Evolutionary conservation across 2,329 filamentous ascomycete species (phyloP), one percentile per base, ranked within the genome.

Genomic region (Talaromyces funiculosus): DNA sequence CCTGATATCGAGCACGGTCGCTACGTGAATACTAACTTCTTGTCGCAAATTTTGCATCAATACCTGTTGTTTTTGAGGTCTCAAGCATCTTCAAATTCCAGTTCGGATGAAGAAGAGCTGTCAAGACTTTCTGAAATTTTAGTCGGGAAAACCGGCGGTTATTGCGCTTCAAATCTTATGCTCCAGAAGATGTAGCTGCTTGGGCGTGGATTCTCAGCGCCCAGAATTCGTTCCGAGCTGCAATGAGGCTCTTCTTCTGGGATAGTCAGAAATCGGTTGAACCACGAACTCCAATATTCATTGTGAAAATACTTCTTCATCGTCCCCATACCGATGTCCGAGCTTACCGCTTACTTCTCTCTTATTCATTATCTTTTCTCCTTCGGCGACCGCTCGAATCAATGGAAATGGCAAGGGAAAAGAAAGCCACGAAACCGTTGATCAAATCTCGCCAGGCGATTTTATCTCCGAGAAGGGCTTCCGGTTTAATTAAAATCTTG

Each of bases 171-270:
- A 67, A 70, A 54, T 69, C 73, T 7, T 78, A 75, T 64, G 70
- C 69, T 49, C 64, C 68, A 18, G 63, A 67, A 4, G 78, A 81
- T 68, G 72, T 81, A 26, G 70, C 76, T 60, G 65, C 69, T 18
- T 81, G 79, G 78, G 73, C 77, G 18, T 81, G 79, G 79, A 72
- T 81, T 22, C 66, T 81, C 55, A 74, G 71, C 24, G 73, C 76
- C 56, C 63, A 67, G 4, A 69, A 67, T 20, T 42, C 72, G 3
- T 70, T 75, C 38, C 66, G 69, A 42, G 74, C 77, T n/a, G 68
- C 71, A 26, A 63, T 69, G 40, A 72, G 78, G 29, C 65, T 80
- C 20, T 65, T 73, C 51, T 53, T 65, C 4, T 60, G 75, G 22
- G 70, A 73, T 58, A 61, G 66, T 18, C 64, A 71, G 18, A 59